phyloP scores from a whole-genome alignment of 2,329 filamentous ascomycete genomes.

The Aspergillus terreus region DNA sequence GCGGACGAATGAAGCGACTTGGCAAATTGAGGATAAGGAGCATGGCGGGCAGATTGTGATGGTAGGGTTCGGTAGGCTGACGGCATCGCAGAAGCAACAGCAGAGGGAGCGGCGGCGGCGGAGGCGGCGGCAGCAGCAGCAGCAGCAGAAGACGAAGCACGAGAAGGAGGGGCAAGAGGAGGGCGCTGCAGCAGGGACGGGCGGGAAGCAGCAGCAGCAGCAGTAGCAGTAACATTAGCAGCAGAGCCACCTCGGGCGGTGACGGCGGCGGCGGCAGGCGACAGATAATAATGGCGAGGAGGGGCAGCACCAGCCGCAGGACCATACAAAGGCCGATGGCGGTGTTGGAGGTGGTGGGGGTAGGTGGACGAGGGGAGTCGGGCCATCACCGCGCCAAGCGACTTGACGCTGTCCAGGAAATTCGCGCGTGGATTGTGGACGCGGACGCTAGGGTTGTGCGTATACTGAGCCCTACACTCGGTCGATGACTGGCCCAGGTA shows the following conservation, averaged over 20 bases:
- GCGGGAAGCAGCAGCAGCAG: constrained; percentile 22
- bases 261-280: constrained; percentile 14
- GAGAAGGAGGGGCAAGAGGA: constrained; percentile 33
- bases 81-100: constrained; percentile 37
- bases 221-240: constrained; percentile 12
- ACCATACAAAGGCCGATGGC: constrained; percentile 6
- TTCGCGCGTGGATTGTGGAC: constrained; percentile 48
- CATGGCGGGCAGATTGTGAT: constrained; percentile 35
- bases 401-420: constrained; percentile 48
- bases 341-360: constrained; percentile 22
- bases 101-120: constrained; percentile 28
- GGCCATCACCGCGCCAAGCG: constrained; percentile 31
- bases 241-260: constrained; percentile 11
- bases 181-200: constrained; percentile 30
- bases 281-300: constrained; percentile 15
- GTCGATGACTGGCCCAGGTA: constrained; percentile 85
- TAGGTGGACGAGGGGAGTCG: constrained; percentile 20
- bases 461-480: constrained; percentile 87
- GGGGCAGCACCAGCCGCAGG: constrained; percentile 9
- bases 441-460: constrained; percentile 62
- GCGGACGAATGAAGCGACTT: constrained; percentile 30
- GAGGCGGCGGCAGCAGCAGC: constrained; percentile 18
- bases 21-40: constrained; percentile 34
- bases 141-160: constrained; percentile 21
- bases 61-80: constrained; percentile 40